Evolutionary conservation across 106 monocot species (phyloP).

Genomic region (Chionographis japonica): DNA sequence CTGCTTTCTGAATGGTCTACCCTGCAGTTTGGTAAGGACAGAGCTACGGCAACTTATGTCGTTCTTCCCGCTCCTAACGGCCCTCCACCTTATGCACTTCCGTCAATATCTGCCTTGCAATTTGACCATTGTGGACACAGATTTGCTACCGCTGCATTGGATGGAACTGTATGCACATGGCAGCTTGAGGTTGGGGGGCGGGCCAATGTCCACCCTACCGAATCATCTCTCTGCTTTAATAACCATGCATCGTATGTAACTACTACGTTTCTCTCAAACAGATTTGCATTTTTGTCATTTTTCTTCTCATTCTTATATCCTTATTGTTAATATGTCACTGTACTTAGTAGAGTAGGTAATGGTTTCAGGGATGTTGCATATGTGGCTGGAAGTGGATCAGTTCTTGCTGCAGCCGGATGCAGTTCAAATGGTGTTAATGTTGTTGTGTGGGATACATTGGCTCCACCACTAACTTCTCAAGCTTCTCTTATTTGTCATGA

Average conservation of each 20-base stretch:
- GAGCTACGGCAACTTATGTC: constrained; percentile 83
- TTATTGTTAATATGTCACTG: background rate
- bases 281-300: background rate
- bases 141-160: constrained; percentile 85
- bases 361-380: constrained; percentile 74
- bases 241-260: constrained; percentile 81
- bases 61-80: constrained; percentile 77
- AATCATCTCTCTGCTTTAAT: constrained; percentile 77
- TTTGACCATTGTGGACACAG: constrained; percentile 87
- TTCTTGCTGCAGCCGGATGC: constrained; percentile 86
- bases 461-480: constrained; percentile 73
- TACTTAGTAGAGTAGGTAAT: background rate
- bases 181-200: constrained; percentile 92
- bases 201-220: constrained; percentile 72
- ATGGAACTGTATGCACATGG: constrained; percentile 94
- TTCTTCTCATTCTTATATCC: background rate
- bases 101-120: constrained; percentile 74
- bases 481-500: constrained; percentile 90
- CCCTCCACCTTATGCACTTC: constrained; percentile 70
- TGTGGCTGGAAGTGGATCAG: constrained; percentile 75
- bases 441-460: constrained; percentile 91
- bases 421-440: constrained; percentile 71
- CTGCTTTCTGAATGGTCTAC: background rate
- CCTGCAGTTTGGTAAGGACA: constrained; percentile 90
- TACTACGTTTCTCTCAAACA: background rate